These are phyloP conservation scores for Talaromyces sp. DNA, from an alignment of 2,329 filamentous ascomycete species.

Conservation along the genomic window DNA sequence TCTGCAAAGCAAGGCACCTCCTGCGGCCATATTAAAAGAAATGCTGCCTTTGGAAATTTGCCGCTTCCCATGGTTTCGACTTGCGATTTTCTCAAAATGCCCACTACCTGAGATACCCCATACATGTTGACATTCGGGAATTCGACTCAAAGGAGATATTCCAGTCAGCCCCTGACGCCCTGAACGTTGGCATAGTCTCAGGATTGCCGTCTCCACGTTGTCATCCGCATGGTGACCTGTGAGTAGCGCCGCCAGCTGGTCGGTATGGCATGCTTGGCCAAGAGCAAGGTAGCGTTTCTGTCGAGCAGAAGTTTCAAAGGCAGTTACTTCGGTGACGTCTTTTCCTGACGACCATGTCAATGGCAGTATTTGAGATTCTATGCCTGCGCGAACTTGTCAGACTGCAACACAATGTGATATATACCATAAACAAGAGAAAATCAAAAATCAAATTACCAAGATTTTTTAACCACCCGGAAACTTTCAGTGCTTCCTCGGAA, in stretches of 20 bases:
- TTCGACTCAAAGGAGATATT: slow-evolving; percentile 60
- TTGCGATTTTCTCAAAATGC: slow-evolving; percentile 36
- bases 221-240: slow-evolving; percentile 88
- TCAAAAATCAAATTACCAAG: slow-evolving; percentile 32
- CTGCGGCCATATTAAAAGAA: slow-evolving; percentile 23
- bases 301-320: slow-evolving; percentile 75
- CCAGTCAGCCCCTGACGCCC: slow-evolving; percentile 66
- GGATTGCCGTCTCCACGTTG: slow-evolving; percentile 82
- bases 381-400: slow-evolving; percentile 20
- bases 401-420: background rate
- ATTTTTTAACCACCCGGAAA: slow-evolving; percentile 41
- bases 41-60: background rate
- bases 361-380: slow-evolving; percentile 31
- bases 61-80: background rate
- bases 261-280: slow-evolving; percentile 54
- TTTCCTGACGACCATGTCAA: slow-evolving; percentile 50
- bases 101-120: slow-evolving; percentile 68
- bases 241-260: slow-evolving; percentile 58
- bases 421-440: background rate
- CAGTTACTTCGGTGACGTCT: slow-evolving; percentile 45
- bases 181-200: slow-evolving; percentile 68
- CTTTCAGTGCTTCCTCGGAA: slow-evolving; percentile 49
- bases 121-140: slow-evolving; percentile 80
- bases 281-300: slow-evolving; percentile 67
- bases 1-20: slow-evolving; percentile 33